Base-by-base conservation (phyloP, 345 rosid species). In the Rhizophora mangle region DNA sequence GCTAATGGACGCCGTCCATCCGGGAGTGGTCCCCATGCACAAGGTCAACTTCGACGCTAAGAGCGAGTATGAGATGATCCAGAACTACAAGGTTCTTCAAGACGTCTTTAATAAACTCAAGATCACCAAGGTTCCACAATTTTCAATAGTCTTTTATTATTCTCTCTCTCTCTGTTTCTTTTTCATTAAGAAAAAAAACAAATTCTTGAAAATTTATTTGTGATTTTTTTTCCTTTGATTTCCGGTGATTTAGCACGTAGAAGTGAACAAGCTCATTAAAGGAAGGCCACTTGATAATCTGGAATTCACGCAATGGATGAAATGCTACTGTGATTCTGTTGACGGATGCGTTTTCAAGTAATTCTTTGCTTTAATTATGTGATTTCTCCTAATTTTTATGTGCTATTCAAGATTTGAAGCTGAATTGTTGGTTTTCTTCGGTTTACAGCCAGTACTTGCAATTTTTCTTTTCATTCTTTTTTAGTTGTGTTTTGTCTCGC, bases 261-360 rank as follows among this genome's bases (percentile, higher is more conserved):
- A 96, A 29, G 99, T 96, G 77, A 90, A 77, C 76, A 96, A 92
- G 79, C 86, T 96, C 7, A 88, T 90, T 68, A 96, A 96, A 70
- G 98, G 99, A 53, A 87, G 98, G 68, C 97, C 99, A 51, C 87
- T 96, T 65, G 99, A 96, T 67, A 96, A 96, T 76, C 74, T 96
- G 89, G 99, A 92, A 83, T 96, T 96, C 57, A 92, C 90, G 88
- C 98, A 92, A 65, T 96, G 99, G 99, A 76, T 96, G 99, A 96
- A 96, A 82, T 85, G 84, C 51, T 92, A 92, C 78, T 92, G 93
- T 18, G 99, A 96, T 83, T 86, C 98, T 60, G 86, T 89, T 5
- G 83, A 82, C 20, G 97, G 96, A 37, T 88, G 90, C 47, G 75
- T 66, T 60, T 67, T 71, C 61, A 72, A 62, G 98, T 96, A 81